Conservation (phyloP, 345 rosid genomes). For the Moricandia arvensis region DNA sequence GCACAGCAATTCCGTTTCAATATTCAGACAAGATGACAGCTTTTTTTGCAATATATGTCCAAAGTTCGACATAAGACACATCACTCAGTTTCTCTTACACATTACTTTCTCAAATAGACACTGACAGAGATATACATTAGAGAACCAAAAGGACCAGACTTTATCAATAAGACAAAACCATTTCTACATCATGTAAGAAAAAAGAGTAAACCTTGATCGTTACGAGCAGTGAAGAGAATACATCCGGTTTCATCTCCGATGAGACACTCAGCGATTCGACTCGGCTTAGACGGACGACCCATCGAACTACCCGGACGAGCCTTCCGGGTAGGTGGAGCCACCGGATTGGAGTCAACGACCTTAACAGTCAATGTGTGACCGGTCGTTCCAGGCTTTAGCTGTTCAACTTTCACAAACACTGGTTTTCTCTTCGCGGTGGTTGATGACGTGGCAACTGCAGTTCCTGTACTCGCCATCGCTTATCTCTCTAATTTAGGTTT, state of each 20-base stretch:
- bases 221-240: slow-evolving; percentile 87
- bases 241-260: slow-evolving; percentile 75
- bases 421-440: slow-evolving; percentile 57
- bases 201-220: slow-evolving; percentile 62
- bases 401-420: slow-evolving; percentile 61
- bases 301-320: slow-evolving; percentile 49
- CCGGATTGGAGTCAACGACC: slow-evolving; percentile 51
- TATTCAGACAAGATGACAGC: neutral
- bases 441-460: slow-evolving; percentile 13
- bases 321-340: slow-evolving; percentile 46
- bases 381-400: slow-evolving; percentile 65
- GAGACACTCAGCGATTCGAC: slow-evolving; percentile 71
- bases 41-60: neutral
- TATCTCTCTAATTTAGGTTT: neutral
- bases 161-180: neutral
- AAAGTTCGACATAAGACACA: neutral
- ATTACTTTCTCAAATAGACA: neutral
- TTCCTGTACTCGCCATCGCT: slow-evolving; percentile 34
- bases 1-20: neutral
- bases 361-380: slow-evolving; percentile 68
- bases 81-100: neutral
- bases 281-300: slow-evolving; percentile 51
- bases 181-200: neutral
- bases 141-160: neutral
- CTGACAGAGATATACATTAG: neutral